Base-by-base conservation (phyloP, 2,329 filamentous ascomycete species). In the Pyrenophora tritici-repentis region DNA sequence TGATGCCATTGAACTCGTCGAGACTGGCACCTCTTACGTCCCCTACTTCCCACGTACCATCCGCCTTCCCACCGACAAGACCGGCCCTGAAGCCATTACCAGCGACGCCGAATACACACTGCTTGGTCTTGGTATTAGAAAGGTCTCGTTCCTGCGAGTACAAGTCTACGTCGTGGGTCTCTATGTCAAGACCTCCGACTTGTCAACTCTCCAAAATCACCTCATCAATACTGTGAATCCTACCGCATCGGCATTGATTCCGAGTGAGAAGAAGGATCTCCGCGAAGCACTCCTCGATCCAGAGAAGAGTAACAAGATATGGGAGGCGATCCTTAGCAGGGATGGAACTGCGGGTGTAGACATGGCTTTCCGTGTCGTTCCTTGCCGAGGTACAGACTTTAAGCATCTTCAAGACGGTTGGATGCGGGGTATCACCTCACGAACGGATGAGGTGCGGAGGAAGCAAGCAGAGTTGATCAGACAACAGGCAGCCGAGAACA, bases 141-240 rank as follows among this genome's bases (percentile, higher is more conserved):
- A 88, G 1, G 94, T 99, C 26, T 95, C 89, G 18, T 96, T 97
- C 73, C 77, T 97, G 37, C 79, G 84, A 41, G 91, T 99, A 37
- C 87, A 96, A 72, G 94, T 99, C 45, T 99, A 99, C 76, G 89
- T 97, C 14, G 89, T 96, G 0, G 94, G 93, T 13, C 85, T 95
- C 64, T 99, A 99, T 76, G 82, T 97, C 20, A 90, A 91, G 20
- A 93, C 88, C 0, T 79, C 86, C 32, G 91, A 96, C 67, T 86
- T 99, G 52, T 85, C 87, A 3, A 80, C 82, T n/a, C 80, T 99
- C 34, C 93, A 97, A 74, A 81, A 83, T 60, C 83, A 85, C 37
- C 81, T 97, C 24, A 83, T 95, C 54, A 86, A 86, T 68, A 85
- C 85, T 56, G 84, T 95, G 63, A 90, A 90, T 68, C 83, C 86